These are phyloP conservation scores for Ciborinia camelliae DNA, from an alignment of 2,329 filamentous ascomycete genomes.

Conservation along the genomic window DNA sequence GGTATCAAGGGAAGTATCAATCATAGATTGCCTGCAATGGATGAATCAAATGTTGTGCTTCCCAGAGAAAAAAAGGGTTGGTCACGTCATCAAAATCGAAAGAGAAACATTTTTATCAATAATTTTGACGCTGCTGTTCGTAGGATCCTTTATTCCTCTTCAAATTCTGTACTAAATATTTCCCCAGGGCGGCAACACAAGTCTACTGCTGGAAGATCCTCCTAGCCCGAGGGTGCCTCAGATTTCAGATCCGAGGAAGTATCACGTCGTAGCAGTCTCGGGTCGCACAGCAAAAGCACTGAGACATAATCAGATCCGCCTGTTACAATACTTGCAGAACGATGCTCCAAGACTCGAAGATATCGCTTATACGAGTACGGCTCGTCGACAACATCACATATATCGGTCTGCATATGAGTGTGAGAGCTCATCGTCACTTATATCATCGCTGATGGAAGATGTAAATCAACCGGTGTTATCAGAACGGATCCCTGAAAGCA, in stretches of 20 bases:
- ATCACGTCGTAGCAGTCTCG: constrained; percentile 46
- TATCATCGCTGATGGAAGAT: background rate
- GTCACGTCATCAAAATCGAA: constrained; percentile 37
- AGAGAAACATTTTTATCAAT: constrained; percentile 39
- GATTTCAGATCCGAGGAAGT: constrained; percentile 41
- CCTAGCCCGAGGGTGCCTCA: constrained; percentile 34
- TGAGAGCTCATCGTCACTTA: background rate
- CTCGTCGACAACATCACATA: constrained; percentile 5
- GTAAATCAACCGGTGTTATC: background rate
- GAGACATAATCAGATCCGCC: constrained; percentile 26
- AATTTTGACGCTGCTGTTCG: constrained; percentile 42
- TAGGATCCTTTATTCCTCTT: background rate
- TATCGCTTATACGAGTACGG: constrained; percentile 11
- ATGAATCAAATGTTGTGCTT: constrained; percentile 25
- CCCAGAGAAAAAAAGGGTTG: constrained; percentile 22
- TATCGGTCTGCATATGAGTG: background rate
- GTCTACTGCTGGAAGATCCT: constrained; percentile 20
- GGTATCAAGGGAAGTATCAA: constrained; percentile 27
- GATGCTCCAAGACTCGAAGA: constrained; percentile 27
- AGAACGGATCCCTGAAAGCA: background rate
- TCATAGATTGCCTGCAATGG: constrained; percentile 36
- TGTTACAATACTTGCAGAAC: constrained; percentile 29
- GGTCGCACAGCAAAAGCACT: constrained; percentile 42
- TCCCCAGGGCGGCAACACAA: constrained; percentile 26
- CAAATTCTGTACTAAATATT: background rate